Base-by-base conservation (phyloP, 2,329 filamentous ascomycete species). In the Botrytis elliptica region DNA sequence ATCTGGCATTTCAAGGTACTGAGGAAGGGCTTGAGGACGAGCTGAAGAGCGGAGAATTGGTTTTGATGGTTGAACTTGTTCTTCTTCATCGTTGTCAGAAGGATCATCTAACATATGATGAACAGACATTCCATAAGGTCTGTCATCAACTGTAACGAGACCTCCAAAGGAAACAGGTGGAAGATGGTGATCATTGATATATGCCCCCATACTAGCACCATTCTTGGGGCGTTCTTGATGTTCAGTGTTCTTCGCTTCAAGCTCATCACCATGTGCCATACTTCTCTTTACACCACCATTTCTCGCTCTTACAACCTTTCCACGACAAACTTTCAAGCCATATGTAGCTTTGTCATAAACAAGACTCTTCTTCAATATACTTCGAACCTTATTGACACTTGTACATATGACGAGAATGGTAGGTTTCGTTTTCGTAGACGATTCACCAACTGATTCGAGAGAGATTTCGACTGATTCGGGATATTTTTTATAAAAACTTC, bases 141-240 rank as follows among this genome's bases (percentile, higher is more conserved):
- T 90, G 72, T 92, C 90, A 80, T 98, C 94, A 2, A 98, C 90
- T 46, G 96, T 84, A 59, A 98, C 90, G 6, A 97, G 87, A 14
- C 95, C 95, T 20, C 95, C 95, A 77, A 97, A 94, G 46, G 94
- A 97, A 4, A 97, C 95, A 2, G 95, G 94, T 9, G 95, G 94
- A 4, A 98, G 85, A 80, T 98, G 95, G 63, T 93, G 90, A 76
- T 94, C 90, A 73, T 93, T 92, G 69, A 93, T 90, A 86, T 93
- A 98, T 0, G 95, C 95, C 10, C 95, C 95, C 74, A 98, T 98
- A 62, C 94, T 97, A 12, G 95, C 95, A 1, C 95, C 95, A 77
- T 95, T 97, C 0, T 89, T 83, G 0, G 95, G 95, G 36, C 88
- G 88, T 78, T 91, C 86, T 81, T 98, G 95, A 80, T 93, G 95